Conservation (phyloP, 495 filamentous ascomycete species). For the Penicillium herquei region DNA sequence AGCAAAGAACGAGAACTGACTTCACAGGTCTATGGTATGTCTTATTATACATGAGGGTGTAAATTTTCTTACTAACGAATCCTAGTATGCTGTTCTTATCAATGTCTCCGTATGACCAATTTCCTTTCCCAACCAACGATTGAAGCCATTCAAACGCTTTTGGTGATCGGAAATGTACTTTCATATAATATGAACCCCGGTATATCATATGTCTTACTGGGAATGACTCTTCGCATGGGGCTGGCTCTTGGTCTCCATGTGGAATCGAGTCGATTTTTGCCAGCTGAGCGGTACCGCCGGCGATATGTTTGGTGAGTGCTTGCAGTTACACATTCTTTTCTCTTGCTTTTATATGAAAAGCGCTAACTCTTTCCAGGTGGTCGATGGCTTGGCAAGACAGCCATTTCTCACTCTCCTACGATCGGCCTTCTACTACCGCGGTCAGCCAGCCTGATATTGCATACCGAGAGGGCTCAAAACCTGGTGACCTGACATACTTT, state of each 20-base stretch:
- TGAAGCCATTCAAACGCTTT: conserved; percentile 56
- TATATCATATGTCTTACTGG: conserved; percentile 56
- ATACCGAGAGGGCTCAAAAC: conserved; percentile 35
- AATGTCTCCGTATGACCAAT: conserved; percentile 62
- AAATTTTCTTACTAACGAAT: neutral
- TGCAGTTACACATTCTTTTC: neutral
- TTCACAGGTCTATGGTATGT: conserved; percentile 57
- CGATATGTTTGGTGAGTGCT: conserved; percentile 43
- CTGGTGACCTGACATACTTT: conserved; percentile 48
- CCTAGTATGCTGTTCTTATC: conserved; percentile 60
- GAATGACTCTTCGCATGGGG: conserved; percentile 58
- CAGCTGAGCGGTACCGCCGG: conserved; percentile 37
- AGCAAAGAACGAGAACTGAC: conserved; percentile 56
- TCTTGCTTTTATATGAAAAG: neutral
- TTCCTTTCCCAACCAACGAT: conserved; percentile 58
- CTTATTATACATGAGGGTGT: neutral
- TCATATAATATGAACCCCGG: conserved; percentile 67
- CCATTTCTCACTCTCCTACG: conserved; percentile 59
- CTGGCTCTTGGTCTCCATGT: conserved; percentile 57
- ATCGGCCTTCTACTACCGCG: conserved; percentile 53
- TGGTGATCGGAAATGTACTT: conserved; percentile 60
- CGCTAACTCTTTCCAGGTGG: conserved; percentile 41
- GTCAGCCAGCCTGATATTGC: conserved; percentile 50
- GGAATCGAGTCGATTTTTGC: conserved; percentile 47
- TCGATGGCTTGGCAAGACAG: conserved; percentile 63